Base-by-base conservation (phyloP, 164 flowering plant genomes). In the Houttuynia cordata region DNA sequence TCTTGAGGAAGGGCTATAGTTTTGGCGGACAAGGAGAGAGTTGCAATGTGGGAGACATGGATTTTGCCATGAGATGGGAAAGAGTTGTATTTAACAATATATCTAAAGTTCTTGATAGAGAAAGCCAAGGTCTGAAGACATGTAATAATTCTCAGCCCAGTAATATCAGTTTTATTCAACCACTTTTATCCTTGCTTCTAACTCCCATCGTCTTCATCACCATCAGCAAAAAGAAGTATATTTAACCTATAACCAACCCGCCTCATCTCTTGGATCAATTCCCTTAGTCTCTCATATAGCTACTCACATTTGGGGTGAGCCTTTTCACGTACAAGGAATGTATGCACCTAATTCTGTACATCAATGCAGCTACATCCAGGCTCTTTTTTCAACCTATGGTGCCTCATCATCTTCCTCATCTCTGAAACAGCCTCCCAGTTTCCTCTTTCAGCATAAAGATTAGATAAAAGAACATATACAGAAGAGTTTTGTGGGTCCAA, bases 361-460 rank as follows among this genome's bases (percentile, higher is more conserved):
- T 89, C 92, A 56, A 89, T 76, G 95, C 97, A 89, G 71, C 97
- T 87, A 59, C 92, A 85, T 45, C 92, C 95, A 0, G 97, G 92
- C 70, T 89, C 95, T 72, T 89, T 87, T 57, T 79, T 89, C 37
- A 85, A 57, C 68, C 77, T 66, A 45, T 71, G 60, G 50, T 56
- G n/a, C 67, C 79, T 78, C 90, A 89, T 81, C 60, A 68, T 51
- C 64, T 62, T 79, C 76, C 97, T 87, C 70, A 77, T 68, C 51
- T 72, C 69, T 0, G 86, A 76, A 54, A 81, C 83, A 70, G 80
- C 75, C 13, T 49, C 64, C 95, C 97, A 87, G 85, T 81, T 80
- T 58, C 85, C 88, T 18, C 82, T 85, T 68, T 81, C 77, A n/a
- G 92, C 92, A 70, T 87, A 87, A 8, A 90, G 72, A 68, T 82